These are phyloP conservation scores for Acorus calamus DNA, from an alignment of 106 monocot species.

Conservation along the genomic window DNA sequence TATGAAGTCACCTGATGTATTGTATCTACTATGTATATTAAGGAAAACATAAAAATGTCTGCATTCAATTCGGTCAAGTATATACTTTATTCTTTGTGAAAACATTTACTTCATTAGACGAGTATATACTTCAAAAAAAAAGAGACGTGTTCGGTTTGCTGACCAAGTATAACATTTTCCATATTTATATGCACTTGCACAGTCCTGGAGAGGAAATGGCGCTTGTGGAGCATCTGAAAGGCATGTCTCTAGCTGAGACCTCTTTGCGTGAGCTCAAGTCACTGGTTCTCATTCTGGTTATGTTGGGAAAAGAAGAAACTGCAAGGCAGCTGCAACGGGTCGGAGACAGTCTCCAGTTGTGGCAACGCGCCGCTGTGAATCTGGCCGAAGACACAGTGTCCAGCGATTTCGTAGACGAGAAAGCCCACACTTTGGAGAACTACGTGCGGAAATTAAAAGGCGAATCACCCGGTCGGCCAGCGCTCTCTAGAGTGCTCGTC, in stretches of 20 bases:
- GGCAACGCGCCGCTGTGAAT: conserved; percentile 66
- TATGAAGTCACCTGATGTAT: too few relatives aligned
- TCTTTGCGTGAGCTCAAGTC: conserved; percentile 52
- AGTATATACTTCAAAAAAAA: too few relatives aligned
- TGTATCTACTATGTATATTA: too few relatives aligned
- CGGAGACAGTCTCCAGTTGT: conserved; percentile 42
- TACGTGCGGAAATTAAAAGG: conserved; percentile 33
- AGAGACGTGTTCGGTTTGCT: too few relatives aligned
- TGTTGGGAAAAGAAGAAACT: conserved; percentile 53
- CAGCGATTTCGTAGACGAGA: conserved; percentile 53
- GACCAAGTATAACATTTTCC: too few relatives aligned
- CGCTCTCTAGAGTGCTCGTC: background rate
- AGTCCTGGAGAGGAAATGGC: conserved; percentile 90
- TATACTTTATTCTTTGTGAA: too few relatives aligned
- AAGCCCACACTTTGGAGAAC: conserved; percentile 50
- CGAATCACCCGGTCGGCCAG: background rate
- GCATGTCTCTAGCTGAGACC: conserved; percentile 38
- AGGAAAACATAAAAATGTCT: too few relatives aligned
- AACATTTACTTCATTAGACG: too few relatives aligned
- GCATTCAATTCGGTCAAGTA: too few relatives aligned
- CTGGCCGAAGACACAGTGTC: conserved; percentile 59
- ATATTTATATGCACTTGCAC: conserved; percentile 1
- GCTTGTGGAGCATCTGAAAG: conserved; percentile 75
- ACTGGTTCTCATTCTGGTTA: conserved; percentile 38
- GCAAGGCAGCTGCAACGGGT: conserved; percentile 55